These are phyloP conservation scores for Cladosporium sp. DNA, from an alignment of 2,329 filamentous ascomycete genomes.

Conservation along the genomic window DNA sequence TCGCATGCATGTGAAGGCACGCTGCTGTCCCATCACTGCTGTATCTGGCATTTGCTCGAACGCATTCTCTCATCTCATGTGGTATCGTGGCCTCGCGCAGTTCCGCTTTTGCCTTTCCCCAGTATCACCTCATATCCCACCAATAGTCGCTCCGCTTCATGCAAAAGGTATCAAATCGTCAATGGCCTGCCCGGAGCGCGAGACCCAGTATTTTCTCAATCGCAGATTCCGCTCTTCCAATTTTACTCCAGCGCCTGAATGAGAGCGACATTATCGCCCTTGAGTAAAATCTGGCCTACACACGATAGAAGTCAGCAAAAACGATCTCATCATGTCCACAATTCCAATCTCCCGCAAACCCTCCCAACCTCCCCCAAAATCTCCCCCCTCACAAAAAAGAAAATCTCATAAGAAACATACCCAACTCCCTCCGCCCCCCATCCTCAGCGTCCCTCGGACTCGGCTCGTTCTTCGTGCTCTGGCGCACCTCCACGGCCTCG, in stretches of 20 bases:
- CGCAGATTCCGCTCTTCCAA: background rate
- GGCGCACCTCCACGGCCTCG: constrained; percentile 87
- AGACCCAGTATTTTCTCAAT: too few species aligned
- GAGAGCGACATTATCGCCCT: constrained; percentile 82
- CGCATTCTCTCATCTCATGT: too few species aligned
- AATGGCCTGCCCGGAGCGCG: too few species aligned
- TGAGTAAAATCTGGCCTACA: constrained; percentile 76
- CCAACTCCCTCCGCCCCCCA: constrained; percentile 69
- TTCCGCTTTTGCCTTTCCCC: background rate
- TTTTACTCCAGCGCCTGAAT: constrained; percentile 49
- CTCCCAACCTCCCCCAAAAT: background rate
- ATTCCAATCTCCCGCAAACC: constrained; percentile 11
- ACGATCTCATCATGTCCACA: background rate
- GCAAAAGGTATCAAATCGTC: too few species aligned
- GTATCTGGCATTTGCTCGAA: too few species aligned
- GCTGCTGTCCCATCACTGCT: too few species aligned
- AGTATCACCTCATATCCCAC: background rate
- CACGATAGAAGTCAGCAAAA: too few species aligned
- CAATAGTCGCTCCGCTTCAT: too few species aligned
- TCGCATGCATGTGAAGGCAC: background rate
- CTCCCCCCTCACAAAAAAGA: background rate
- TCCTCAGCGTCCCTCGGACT: constrained; percentile 72
- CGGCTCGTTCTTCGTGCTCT: constrained; percentile 71
- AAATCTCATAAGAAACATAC: constrained; percentile 46
- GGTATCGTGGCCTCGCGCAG: background rate